Percentiles rank a stretch among this genome's conserved stretches.
phyloP scores from a whole-genome alignment of 768 basidiomycete species.

The Boletus rex-veris region DNA sequence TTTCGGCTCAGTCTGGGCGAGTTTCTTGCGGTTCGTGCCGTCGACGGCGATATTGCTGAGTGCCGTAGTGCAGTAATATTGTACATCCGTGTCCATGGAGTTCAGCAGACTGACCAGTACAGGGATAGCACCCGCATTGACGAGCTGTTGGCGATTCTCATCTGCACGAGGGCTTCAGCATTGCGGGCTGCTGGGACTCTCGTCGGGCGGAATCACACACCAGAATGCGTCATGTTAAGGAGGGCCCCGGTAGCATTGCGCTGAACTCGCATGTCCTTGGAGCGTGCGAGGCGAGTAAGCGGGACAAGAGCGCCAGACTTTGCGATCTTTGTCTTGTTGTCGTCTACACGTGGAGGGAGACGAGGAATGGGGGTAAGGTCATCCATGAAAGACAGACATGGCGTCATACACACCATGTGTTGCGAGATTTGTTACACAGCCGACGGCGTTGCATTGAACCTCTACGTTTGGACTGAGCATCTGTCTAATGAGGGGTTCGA shows the following conservation, averaged over 20 bases:
- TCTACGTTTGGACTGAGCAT: constrained; percentile 99
- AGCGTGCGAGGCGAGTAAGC: constrained; percentile 90
- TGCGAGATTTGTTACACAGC: constrained; percentile 97
- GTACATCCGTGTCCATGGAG: constrained; percentile 97
- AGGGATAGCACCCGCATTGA: constrained; percentile 97
- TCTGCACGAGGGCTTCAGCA: constrained; percentile 45
- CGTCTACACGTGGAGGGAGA: constrained; percentile 52
- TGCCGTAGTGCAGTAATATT: constrained; percentile 99
- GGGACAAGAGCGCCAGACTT: constrained; percentile 99
- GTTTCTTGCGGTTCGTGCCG: constrained; percentile 89
- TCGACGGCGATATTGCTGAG: constrained; percentile 98
- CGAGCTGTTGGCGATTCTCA: constrained; percentile 97
- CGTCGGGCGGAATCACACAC: constrained; percentile 40
- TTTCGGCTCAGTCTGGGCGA: constrained; percentile 91
- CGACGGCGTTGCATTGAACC: constrained; percentile 99
- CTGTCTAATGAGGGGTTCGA: constrained; percentile 96
- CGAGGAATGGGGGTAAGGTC: constrained; percentile 6
- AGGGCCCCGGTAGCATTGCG: constrained; percentile 97
- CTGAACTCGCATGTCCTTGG: constrained; percentile 99
- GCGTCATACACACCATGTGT: constrained; percentile 74
- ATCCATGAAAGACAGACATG: background rate
- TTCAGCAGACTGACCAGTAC: constrained; percentile 93
- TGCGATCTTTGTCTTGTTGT: constrained; percentile 99
- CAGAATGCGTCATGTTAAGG: constrained; percentile 99
- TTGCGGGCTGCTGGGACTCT: background rate